phyloP scores from a whole-genome alignment of 129 eudicot species.

The Centaurea solstitialis region DNA sequence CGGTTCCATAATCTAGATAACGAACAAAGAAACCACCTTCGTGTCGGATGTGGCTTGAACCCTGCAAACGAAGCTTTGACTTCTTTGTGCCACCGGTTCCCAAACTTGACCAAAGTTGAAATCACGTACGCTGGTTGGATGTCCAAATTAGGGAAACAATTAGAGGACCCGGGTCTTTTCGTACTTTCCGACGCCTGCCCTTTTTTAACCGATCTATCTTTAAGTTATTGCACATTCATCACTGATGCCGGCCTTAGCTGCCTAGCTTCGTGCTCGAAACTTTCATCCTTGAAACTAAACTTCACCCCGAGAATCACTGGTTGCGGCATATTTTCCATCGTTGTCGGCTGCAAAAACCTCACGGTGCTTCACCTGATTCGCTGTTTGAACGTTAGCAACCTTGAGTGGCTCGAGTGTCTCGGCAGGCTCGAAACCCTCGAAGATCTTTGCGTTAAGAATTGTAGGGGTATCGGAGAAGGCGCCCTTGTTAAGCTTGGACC shows the following conservation, averaged over 20 bases:
- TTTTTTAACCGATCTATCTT: conserved; percentile 53
- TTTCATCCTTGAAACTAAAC: conserved; percentile 62
- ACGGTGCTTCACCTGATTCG: conserved; percentile 58
- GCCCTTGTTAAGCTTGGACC: conserved; percentile 64
- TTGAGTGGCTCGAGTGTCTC: conserved; percentile 91
- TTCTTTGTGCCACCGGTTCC: conserved; percentile 63
- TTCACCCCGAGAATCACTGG: conserved; percentile 85
- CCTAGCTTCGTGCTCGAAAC: conserved; percentile 62
- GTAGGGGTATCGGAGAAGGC: conserved; percentile 89
- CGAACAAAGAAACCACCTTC: conserved; percentile 55
- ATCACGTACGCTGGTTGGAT: conserved; percentile 83
- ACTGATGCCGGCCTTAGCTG: conserved; percentile 68
- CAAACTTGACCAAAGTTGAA: conserved; percentile 61
- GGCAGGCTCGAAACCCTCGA: conserved; percentile 67
- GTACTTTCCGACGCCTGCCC: conserved; percentile 57
- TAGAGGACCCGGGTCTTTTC: conserved; percentile 71
- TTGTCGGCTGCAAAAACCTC: conserved; percentile 65
- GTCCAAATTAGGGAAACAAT: conserved; percentile 70
- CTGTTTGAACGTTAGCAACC: conserved; percentile 60
- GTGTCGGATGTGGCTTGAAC: conserved; percentile 78
- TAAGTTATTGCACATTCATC: conserved; percentile 82
- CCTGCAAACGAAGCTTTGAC: conserved; percentile 71
- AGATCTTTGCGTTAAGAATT: conserved; percentile 67
- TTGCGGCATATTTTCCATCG: conserved; percentile 67
- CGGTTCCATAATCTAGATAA: conserved; percentile 64